Base-by-base conservation (phyloP, 306 rosid genomes). In the Dicorynia guianensis region DNA sequence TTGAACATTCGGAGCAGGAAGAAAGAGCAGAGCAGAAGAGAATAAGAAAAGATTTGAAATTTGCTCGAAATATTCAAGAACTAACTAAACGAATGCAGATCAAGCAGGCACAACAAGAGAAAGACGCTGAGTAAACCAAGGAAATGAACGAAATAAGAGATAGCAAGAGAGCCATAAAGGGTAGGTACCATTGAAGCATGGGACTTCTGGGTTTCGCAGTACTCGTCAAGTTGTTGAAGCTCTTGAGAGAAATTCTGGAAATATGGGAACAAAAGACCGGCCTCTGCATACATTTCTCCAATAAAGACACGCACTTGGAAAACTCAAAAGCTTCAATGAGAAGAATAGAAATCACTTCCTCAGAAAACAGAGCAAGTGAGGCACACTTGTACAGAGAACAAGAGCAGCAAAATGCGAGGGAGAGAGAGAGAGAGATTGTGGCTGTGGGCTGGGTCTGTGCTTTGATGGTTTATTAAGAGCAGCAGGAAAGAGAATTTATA, bases 211-310 rank as follows among this genome's bases (percentile, higher is more conserved):
- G 81, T 75, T 79, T 76, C 86, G 86, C 90, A 87, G 78, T 90
- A 90, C 39, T 92, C 98, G 77, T 89, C 97, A 39, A 87, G 88
- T 58, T 87, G 93, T 52, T 89, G 99, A 83, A 88, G 87, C 48
- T 88, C 96, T 72, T 83, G 89, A 75, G 92, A 89, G 84, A 80
- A 82, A 67, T 83, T 84, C 77, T 87, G 92, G 67, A 85, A 82
- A 46, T 79, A 90, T 38, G 97, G 92, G 71, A 86, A 82, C 86
- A 94, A 53, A 76, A 92, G 83, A 35, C 81, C 92, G 42, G 90
- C 75, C 38, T 92, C 96, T 19, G 93, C 91, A 89, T 88, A 94
- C 98, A 94, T 94, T 93, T 89, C 83, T 82, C 70, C 72, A 73
- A 9, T 8, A 80, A 8, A 60, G 46, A 72, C 56, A 71, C 52